Percentiles rank a stretch among this genome's conserved stretches.
phyloP scores from a whole-genome alignment of 2,329 filamentous ascomycete species.

The Biscogniauxia marginata region DNA sequence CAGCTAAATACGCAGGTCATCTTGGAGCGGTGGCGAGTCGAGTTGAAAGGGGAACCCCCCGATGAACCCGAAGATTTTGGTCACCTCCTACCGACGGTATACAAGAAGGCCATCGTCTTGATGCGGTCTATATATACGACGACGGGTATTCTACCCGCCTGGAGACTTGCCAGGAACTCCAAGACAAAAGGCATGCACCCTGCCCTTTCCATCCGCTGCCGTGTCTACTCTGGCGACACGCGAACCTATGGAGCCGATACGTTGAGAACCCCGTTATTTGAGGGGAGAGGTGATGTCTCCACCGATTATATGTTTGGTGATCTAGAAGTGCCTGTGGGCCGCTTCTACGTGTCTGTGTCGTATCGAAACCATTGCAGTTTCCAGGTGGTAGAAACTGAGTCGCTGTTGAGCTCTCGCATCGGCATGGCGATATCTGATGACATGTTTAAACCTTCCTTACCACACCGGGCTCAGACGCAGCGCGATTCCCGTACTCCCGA shows the following conservation, averaged over 20 bases:
- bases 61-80: slow-evolving; percentile 56
- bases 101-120: slow-evolving; percentile 95
- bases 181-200: slow-evolving; percentile 68
- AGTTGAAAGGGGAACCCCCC: slow-evolving; percentile 64
- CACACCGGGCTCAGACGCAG: slow-evolving; percentile 48
- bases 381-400: slow-evolving; percentile 86
- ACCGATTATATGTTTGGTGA: slow-evolving; percentile 80
- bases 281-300: slow-evolving; percentile 60
- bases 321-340: slow-evolving; percentile 82
- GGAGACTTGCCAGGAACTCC: slow-evolving; percentile 75
- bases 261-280: slow-evolving; percentile 68
- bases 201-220: slow-evolving; percentile 73
- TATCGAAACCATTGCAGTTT: slow-evolving; percentile 91
- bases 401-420: slow-evolving; percentile 86
- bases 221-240: slow-evolving; percentile 65
- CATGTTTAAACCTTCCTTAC: slow-evolving; percentile 77
- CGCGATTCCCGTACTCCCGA: slow-evolving; percentile 45
- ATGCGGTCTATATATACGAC: slow-evolving; percentile 87
- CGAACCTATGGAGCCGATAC: slow-evolving; percentile 61
- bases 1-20: slow-evolving; percentile 69
- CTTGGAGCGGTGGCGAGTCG: slow-evolving; percentile 86
- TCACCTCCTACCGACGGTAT: slow-evolving; percentile 74
- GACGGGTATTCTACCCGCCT: slow-evolving; percentile 78
- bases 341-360: slow-evolving; percentile 75
- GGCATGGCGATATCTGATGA: slow-evolving; percentile 82